phyloP scores from a whole-genome alignment of 2,329 filamentous ascomycete genomes.

The Hypoxylon sp. region DNA sequence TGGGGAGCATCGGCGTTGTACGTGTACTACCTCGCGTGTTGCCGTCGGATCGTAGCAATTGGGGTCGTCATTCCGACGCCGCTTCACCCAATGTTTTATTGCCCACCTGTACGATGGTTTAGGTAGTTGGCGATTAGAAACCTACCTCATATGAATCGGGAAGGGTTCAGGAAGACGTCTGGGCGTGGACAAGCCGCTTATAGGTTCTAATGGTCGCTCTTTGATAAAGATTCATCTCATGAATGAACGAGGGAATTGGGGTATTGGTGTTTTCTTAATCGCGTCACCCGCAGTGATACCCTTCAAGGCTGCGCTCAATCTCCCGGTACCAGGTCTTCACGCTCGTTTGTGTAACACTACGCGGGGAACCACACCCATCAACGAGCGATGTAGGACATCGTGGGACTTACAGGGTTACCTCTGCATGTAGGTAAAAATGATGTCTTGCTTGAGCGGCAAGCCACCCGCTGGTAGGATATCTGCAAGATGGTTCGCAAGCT shows the following conservation, averaged over 20 bases:
- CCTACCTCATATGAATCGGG: neutral
- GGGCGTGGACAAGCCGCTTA: neutral
- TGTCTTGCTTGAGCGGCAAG: slow-evolving; percentile 14
- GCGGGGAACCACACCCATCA: neutral
- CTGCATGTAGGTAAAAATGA: neutral
- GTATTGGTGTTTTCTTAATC: neutral
- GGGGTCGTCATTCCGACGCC: neutral
- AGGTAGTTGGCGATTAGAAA: neutral
- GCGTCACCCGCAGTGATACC: neutral
- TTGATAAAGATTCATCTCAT: no score
- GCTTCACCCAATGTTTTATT: no score
- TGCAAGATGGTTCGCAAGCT: no score
- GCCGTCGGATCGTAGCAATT: slow-evolving; percentile 5
- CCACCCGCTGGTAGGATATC: neutral
- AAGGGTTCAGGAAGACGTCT: neutral
- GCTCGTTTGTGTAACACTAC: slow-evolving; percentile 6
- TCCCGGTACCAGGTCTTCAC: slow-evolving; percentile 15
- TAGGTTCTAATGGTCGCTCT: neutral
- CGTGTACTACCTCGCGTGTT: slow-evolving; percentile 3
- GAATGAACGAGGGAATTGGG: no score
- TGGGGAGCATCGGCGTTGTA: neutral
- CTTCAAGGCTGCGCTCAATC: slow-evolving; percentile 8
- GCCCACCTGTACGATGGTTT: no score
- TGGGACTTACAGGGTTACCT: slow-evolving; percentile 1
- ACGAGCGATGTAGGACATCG: neutral